Evolutionary conservation across 2,329 filamentous ascomycete species (phyloP).

Genomic region (Sclerotinia sclerotiorum): DNA sequence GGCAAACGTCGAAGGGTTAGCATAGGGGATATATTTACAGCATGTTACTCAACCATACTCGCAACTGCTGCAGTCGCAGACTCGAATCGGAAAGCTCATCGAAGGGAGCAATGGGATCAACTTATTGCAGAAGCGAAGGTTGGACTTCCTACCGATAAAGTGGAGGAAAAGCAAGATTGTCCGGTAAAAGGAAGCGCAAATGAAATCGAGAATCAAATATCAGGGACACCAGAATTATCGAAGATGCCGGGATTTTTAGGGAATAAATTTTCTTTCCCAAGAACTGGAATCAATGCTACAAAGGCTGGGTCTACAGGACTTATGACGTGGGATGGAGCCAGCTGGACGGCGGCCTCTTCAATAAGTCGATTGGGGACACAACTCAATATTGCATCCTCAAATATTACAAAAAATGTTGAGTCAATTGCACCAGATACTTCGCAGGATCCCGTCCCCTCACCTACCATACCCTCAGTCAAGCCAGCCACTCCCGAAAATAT

Average conservation of each 20-base stretch:
- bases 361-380: conserved; percentile 7
- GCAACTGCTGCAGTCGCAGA: conserved; percentile 65
- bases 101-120: conserved; percentile 60
- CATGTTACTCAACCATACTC: conserved; percentile 67
- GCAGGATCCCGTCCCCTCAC: not conserved
- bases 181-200: not conserved
- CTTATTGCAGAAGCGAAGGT: conserved; percentile 55
- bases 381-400: not conserved
- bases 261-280: not conserved
- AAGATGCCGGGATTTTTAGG: not conserved
- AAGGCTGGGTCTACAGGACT: conserved; percentile 11
- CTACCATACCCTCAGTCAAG: not conserved
- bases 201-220: not conserved
- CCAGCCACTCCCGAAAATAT: not conserved
- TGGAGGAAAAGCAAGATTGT: conserved; percentile 22
- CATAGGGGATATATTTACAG: conserved; percentile 58
- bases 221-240: not conserved
- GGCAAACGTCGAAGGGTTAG: conserved; percentile 50
- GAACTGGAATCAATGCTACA: not conserved
- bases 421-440: not conserved
- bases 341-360: conserved; percentile 5
- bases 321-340: conserved; percentile 15
- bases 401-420: not conserved
- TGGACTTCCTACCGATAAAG: conserved; percentile 19
- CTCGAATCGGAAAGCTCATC: conserved; percentile 56